Percentiles rank a stretch among this genome's conserved stretches.
Evolutionary conservation across 176 grass and related monocot species (phyloP).

Genomic region (Poa annua): DNA sequence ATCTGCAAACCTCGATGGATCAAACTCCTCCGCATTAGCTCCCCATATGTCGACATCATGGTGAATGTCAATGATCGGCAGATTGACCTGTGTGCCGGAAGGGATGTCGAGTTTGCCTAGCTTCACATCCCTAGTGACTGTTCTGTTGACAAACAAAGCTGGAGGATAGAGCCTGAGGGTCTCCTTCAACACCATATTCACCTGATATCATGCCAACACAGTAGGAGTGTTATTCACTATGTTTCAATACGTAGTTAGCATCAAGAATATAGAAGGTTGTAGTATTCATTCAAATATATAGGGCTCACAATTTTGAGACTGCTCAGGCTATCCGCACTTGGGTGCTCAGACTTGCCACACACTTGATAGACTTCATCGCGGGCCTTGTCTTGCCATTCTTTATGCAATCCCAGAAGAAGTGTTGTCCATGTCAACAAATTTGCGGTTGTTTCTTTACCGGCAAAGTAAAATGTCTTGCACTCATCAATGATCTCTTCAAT

Average conservation of each 20-base stretch:
- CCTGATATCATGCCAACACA: constrained; percentile 40
- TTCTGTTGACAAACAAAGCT: constrained; percentile 47
- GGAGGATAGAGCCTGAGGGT: constrained; percentile 64
- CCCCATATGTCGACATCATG: too few relatives aligned
- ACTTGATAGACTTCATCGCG: too few relatives aligned
- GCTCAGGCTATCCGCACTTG: constrained; percentile 51
- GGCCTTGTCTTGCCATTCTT: too few relatives aligned
- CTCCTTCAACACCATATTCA: constrained; percentile 46
- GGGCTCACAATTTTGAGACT: constrained; percentile 71
- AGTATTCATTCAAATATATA: background rate
- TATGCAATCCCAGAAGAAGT: too few relatives aligned
- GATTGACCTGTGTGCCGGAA: too few relatives aligned
- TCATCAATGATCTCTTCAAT: constrained; percentile 85
- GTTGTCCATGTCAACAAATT: too few relatives aligned
- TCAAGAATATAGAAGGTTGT: background rate
- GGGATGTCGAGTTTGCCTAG: constrained; percentile 1
- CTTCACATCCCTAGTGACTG: constrained; percentile 31
- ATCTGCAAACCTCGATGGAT: too few relatives aligned
- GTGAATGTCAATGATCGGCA: too few relatives aligned
- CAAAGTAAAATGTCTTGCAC: background rate
- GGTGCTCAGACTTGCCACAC: constrained; percentile 15
- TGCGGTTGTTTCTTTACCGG: too few relatives aligned
- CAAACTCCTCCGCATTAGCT: too few relatives aligned
- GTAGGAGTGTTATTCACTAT: background rate
- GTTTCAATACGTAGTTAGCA: background rate